These are phyloP conservation scores for Coniferiporia sulphurascens DNA, from an alignment of 1,284 basidiomycete species.

Conservation along the genomic window DNA sequence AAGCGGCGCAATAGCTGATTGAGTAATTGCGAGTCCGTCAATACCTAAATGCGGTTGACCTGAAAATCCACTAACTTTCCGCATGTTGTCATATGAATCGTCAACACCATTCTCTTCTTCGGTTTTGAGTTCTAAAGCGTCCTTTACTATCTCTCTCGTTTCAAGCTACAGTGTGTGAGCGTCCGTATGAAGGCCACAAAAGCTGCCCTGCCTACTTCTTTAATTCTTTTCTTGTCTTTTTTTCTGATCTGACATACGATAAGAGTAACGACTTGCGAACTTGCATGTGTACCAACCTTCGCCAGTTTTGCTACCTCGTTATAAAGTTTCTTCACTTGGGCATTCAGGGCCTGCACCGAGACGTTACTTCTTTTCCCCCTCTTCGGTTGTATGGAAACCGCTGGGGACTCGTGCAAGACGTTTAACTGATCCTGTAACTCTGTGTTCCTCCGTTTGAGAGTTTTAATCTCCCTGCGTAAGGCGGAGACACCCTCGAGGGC, in stretches of 20 bases:
- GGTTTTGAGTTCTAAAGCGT: conserved; percentile 35
- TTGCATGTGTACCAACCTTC: conserved; percentile 22
- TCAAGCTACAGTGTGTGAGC: conserved; percentile 29
- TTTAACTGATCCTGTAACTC: conserved; percentile 27
- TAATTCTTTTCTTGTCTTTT: conserved; percentile 29
- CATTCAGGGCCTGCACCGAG: conserved; percentile 21
- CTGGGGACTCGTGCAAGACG: conserved; percentile 25
- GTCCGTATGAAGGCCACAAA: not conserved
- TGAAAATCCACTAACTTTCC: conserved; percentile 30
- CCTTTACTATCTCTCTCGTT: conserved; percentile 33
- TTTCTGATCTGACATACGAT: conserved; percentile 22
- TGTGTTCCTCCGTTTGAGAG: conserved; percentile 25
- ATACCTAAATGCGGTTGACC: not conserved
- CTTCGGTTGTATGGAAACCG: conserved; percentile 25
- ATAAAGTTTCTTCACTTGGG: conserved; percentile 26
- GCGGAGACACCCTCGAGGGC: conserved; percentile 22
- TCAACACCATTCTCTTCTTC: conserved; percentile 26
- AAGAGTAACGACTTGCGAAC: too few species aligned
- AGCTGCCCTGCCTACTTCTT: conserved; percentile 22
- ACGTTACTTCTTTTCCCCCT: conserved; percentile 22
- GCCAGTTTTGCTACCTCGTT: conserved; percentile 25
- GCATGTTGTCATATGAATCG: conserved; percentile 35
- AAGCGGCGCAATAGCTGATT: conserved; percentile 40
- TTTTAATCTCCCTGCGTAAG: conserved; percentile 22
- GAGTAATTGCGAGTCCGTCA: conserved; percentile 1